These are phyloP conservation scores for Ophiorrhiza pumila DNA, from an alignment of 257 asterid species.

Conservation along the genomic window DNA sequence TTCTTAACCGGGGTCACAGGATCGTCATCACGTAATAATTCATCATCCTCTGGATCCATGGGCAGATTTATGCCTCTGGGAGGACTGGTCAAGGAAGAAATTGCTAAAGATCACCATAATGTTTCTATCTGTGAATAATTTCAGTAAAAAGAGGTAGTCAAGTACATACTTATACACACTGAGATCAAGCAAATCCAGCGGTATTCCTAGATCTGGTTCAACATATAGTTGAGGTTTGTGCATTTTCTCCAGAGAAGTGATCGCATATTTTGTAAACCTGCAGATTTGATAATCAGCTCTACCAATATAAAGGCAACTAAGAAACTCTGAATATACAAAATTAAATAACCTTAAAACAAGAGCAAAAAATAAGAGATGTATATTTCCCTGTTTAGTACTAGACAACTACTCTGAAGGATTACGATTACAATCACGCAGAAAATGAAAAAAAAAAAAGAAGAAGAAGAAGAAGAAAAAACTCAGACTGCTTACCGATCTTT, in stretches of 20 bases:
- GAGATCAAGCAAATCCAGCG: constrained; percentile 95
- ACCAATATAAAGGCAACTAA: not conserved
- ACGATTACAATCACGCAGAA: not conserved
- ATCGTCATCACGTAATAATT: constrained; percentile 85
- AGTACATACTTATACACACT: constrained; percentile 81
- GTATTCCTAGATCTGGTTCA: constrained; percentile 97
- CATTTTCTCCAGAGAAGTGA: constrained; percentile 84
- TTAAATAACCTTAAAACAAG: not conserved
- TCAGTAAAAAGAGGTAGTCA: not conserved
- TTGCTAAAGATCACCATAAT: constrained; percentile 23
- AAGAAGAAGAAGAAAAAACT: not conserved
- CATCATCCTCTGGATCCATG: constrained; percentile 91
- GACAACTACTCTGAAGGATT: not conserved
- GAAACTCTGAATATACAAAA: not conserved
- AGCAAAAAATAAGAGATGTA: no score
- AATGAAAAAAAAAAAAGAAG: not conserved
- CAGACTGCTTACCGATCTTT: constrained; percentile 63
- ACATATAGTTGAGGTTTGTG: constrained; percentile 91
- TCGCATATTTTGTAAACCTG: constrained; percentile 83
- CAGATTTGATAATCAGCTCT: constrained; percentile 24
- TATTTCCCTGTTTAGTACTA: not conserved
- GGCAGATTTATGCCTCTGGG: constrained; percentile 65
- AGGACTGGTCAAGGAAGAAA: constrained; percentile 56
- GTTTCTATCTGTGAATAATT: not conserved
- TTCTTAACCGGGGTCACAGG: constrained; percentile 76